phyloP scores from a whole-genome alignment of 2,329 filamentous ascomycete species.

The Colletotrichum noveboracense region DNA sequence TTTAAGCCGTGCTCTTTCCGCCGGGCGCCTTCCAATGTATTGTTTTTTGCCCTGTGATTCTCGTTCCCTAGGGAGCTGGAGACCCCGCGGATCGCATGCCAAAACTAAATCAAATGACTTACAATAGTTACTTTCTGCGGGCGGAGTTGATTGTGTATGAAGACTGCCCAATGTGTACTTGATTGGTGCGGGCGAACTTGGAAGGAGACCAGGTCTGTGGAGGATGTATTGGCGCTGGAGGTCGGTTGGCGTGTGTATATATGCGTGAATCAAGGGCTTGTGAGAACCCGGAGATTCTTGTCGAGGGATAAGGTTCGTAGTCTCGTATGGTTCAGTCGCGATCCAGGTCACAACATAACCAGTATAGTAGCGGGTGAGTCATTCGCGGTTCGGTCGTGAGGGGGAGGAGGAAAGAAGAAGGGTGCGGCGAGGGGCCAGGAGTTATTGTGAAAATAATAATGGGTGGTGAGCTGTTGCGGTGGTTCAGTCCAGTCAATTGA shows the following conservation, averaged over 20 bases:
- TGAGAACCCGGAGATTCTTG: neutral
- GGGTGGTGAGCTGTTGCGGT: neutral
- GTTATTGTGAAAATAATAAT: constrained; percentile 10
- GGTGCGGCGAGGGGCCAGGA: neutral
- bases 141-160: neutral
- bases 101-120: neutral
- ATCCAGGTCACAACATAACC: constrained; percentile 12
- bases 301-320: constrained; percentile 5
- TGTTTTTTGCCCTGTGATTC: neutral
- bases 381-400: neutral
- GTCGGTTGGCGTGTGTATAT: neutral
- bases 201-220: neutral
- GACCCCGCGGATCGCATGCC: neutral
- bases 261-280: constrained; percentile 14
- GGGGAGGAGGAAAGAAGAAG: neutral
- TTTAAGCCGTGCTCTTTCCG: neutral
- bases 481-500: neutral
- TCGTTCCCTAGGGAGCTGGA: neutral
- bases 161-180: neutral
- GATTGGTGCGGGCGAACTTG: neutral
- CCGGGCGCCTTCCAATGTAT: neutral
- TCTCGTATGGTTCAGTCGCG: neutral
- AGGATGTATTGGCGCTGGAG: neutral
- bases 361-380: neutral
- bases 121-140: neutral